phyloP scores from a whole-genome alignment of 2,329 filamentous ascomycete genomes.

The Exophiala xenobiotica region DNA sequence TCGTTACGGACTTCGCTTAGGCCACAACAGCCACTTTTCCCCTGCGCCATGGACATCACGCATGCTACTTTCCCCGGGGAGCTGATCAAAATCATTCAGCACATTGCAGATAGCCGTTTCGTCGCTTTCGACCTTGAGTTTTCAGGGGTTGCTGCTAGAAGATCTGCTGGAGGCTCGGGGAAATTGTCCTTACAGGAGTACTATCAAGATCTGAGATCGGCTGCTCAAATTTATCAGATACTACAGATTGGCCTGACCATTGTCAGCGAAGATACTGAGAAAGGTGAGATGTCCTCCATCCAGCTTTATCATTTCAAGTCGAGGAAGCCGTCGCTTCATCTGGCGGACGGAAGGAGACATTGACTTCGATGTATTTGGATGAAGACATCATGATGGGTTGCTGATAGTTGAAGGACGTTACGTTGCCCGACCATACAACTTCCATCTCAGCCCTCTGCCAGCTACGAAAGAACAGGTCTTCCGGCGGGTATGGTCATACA shows the following conservation, averaged over 20 bases:
- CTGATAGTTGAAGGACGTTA: constrained; percentile 48
- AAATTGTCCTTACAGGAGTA: constrained; percentile 57
- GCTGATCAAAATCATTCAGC: constrained; percentile 50
- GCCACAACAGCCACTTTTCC: constrained; percentile 1
- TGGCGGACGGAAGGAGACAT: no score
- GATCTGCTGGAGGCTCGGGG: constrained; percentile 28
- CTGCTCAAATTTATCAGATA: constrained; percentile 63
- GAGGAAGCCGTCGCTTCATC: no score
- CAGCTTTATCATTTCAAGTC: no score
- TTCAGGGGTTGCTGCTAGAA: constrained; percentile 56
- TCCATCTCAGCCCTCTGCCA: constrained; percentile 59
- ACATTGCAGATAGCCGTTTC: constrained; percentile 60
- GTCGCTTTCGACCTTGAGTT: constrained; percentile 67
- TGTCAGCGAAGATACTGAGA: constrained; percentile 56
- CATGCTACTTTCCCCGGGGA: constrained; percentile 25
- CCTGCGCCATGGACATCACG: constrained; percentile 29
- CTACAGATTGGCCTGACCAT: constrained; percentile 67
- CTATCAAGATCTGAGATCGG: constrained; percentile 60
- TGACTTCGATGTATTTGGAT: no score
- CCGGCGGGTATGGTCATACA: constrained; percentile 60
- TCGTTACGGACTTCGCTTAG: constrained; percentile 1
- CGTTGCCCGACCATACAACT: constrained; percentile 63
- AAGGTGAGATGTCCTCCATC: constrained; percentile 41
- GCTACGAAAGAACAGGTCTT: constrained; percentile 53
- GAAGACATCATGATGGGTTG: no score